Evolutionary conservation across 2,329 filamentous ascomycete species (phyloP).

Genomic region (Calonectria honghensis): DNA sequence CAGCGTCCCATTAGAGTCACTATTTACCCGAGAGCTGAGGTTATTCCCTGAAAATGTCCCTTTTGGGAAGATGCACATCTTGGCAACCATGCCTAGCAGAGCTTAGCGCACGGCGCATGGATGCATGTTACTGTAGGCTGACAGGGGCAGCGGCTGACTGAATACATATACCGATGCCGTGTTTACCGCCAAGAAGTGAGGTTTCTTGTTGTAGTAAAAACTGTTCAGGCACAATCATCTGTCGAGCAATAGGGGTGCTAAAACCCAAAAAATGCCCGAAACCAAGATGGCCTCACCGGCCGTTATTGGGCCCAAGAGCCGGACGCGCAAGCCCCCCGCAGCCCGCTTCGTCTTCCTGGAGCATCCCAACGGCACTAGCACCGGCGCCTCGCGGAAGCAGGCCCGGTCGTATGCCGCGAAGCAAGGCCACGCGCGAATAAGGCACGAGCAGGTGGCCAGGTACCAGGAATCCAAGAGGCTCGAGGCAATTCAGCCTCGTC

Average conservation of each 20-base stretch:
- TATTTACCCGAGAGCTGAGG: slow-evolving; percentile 10
- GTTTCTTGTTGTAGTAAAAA: slow-evolving; percentile 1
- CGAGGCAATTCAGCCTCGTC: background rate
- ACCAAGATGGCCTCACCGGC: background rate
- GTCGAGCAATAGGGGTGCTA: background rate
- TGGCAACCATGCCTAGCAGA: slow-evolving; percentile 19
- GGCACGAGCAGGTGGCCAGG: slow-evolving; percentile 17
- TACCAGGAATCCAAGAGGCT: slow-evolving; percentile 12
- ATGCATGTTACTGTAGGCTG: background rate
- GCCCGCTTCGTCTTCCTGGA: slow-evolving; percentile 16
- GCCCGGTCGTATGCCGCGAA: slow-evolving; percentile 25
- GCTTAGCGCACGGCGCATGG: background rate
- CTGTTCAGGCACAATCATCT: background rate
- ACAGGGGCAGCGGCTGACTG: slow-evolving; percentile 1
- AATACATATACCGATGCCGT: background rate
- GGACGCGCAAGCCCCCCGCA: background rate
- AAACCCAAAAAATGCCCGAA: background rate
- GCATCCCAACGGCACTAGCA: slow-evolving; percentile 1
- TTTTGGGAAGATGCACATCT: slow-evolving; percentile 24
- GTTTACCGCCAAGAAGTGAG: slow-evolving; percentile 6
- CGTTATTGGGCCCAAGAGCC: background rate
- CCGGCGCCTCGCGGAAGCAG: slow-evolving; percentile 16
- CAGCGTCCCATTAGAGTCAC: background rate
- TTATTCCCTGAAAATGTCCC: slow-evolving; percentile 16
- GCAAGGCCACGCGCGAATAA: slow-evolving; percentile 22